A percentile compares a stretch with the other conserved stretches of the same genome.
Conservation (phyloP, 208 protist species). For the Trypanosoma boissoni region DNA sequence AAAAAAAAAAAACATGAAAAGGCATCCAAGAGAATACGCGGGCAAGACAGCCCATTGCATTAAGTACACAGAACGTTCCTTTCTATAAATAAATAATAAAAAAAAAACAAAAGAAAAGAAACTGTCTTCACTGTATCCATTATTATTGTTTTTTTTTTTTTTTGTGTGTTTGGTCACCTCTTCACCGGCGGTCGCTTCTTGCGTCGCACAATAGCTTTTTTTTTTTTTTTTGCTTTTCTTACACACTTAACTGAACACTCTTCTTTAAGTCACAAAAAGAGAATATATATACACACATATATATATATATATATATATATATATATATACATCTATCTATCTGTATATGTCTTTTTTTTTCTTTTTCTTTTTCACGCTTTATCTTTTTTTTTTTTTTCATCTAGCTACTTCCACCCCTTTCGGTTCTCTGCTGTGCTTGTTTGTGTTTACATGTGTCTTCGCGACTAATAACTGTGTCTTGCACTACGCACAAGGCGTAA, state of each 20-base stretch:
- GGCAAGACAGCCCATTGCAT: no score
- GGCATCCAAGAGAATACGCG: no score
- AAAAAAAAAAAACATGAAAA: slow-evolving; percentile 12
- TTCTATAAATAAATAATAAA: slow-evolving; percentile 22
- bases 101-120: not conserved
- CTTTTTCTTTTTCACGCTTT: not conserved
- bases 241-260: not conserved
- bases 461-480: no score
- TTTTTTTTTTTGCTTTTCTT: no score
- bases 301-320: slow-evolving; percentile 15
- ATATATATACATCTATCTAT: not conserved
- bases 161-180: no score
- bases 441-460: no score
- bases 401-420: not conserved
- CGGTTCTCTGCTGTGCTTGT: not conserved
- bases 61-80: no score
- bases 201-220: no score
- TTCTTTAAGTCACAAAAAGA: not conserved
- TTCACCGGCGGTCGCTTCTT: no score
- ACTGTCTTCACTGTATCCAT: not conserved
- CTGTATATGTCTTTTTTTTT: not conserved
- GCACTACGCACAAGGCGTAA: no score
- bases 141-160: not conserved
- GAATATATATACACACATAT: slow-evolving; percentile 1
- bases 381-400: slow-evolving; percentile 14